Base-by-base conservation (phyloP, 495 filamentous ascomycete genomes). In the Aspergillus cavernicola region DNA sequence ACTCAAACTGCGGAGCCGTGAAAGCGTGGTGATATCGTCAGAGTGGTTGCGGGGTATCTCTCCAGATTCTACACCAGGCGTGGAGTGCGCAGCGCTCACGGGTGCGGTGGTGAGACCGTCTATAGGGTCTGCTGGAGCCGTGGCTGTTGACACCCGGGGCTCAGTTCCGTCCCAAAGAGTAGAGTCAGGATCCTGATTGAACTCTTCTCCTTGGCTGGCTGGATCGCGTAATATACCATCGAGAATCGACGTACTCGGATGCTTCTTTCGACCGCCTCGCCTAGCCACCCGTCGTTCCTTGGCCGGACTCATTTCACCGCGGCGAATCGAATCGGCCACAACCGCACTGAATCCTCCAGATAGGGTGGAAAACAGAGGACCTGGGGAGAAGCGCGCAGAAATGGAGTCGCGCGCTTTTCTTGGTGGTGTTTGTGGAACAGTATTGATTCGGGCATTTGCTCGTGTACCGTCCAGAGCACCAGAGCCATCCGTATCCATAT, bases 291-390 rank as follows among this genome's bases (percentile, higher is more conserved):
- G 56, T 12, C 71, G 66, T 13, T 71, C 65, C 42, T 71, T 74
- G 26, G 60, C 59, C n/a, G 71, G 66, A 31, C 62, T 72, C 19
- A 62, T 65, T 48, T 77, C 70, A 20, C 79, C 80, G 9, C 80
- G 76, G 23, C 80, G 76, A 5, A 85, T 60, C 16, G 80, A 78
- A 56, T 88, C 85, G 5, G 82, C 84, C 6, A 85, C 80, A 2
- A 85, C 76, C 2, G 77, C 82, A 61, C 72, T 81, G 48, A 85
- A 74, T 16, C 78, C 71, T 12, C 74, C 74, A 0, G 81, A 83
- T 0, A 85, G 66, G 5, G 81, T 76, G 3, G 74, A 72, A 18
- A 77, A 66, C 23, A 79, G 61, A 5, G 75, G 76, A 16, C 71
- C 75, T 13, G 78, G 81, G 0, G 71, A 75, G 49, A 80, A 71